Percentiles rank a stretch among this genome's conserved stretches.
These are phyloP conservation scores for Thelonectria discophora DNA, from an alignment of 2,329 filamentous ascomycete species.

Conservation along the genomic window DNA sequence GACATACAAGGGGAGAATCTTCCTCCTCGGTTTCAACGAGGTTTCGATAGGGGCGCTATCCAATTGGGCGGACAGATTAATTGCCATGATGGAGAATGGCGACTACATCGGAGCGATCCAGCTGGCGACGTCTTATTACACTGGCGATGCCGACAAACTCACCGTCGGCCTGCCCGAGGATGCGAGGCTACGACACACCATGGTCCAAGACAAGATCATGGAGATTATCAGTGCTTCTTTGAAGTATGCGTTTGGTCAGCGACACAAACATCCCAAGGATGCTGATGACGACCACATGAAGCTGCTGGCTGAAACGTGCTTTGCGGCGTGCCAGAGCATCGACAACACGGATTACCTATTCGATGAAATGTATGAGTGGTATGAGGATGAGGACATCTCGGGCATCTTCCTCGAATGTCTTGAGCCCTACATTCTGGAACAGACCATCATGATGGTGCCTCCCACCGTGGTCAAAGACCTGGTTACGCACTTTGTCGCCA, in stretches of 20 bases:
- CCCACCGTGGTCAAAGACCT: slow-evolving; percentile 87
- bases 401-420: slow-evolving; percentile 87
- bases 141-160: slow-evolving; percentile 89
- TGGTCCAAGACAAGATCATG: slow-evolving; percentile 88
- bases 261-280: slow-evolving; percentile 57
- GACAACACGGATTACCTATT: slow-evolving; percentile 85
- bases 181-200: slow-evolving; percentile 73
- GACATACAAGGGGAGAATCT: slow-evolving; percentile 91
- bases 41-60: slow-evolving; percentile 90
- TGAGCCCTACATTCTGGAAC: slow-evolving; percentile 86
- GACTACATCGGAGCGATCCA: slow-evolving; percentile 93
- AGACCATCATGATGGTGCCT: slow-evolving; percentile 77
- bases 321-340: slow-evolving; percentile 82
- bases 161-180: slow-evolving; percentile 94
- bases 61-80: slow-evolving; percentile 94
- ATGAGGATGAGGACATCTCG: slow-evolving; percentile 77
- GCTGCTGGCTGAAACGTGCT: slow-evolving; percentile 84
- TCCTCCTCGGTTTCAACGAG: slow-evolving; percentile 93
- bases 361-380: slow-evolving; percentile 89
- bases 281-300: slow-evolving; percentile 69
- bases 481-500: slow-evolving; percentile 80
- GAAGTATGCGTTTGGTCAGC: slow-evolving; percentile 83
- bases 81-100: slow-evolving; percentile 96
- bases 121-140: slow-evolving; percentile 91
- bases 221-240: slow-evolving; percentile 95